phyloP scores from a whole-genome alignment of 2,329 filamentous ascomycete genomes.

The Microsporum ferrugineum region DNA sequence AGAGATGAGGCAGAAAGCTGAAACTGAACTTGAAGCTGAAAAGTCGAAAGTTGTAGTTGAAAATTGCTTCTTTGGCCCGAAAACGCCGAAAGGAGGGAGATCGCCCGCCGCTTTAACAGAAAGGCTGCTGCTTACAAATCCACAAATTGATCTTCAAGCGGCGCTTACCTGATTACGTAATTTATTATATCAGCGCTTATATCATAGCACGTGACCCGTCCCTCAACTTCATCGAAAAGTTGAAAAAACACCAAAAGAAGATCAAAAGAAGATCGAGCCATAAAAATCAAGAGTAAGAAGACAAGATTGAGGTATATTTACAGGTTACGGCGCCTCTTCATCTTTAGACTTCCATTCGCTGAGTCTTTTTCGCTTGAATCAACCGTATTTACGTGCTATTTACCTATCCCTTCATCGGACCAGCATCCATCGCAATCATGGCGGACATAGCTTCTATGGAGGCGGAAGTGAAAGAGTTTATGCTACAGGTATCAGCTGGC shows the following conservation, averaged over 20 bases:
- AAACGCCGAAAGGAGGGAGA: neutral
- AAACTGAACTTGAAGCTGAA: neutral
- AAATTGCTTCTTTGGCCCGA: neutral
- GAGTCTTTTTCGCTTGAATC: neutral
- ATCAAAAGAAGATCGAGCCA: neutral
- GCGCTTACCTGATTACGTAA: neutral
- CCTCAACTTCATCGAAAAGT: neutral
- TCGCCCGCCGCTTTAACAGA: constrained; percentile 1
- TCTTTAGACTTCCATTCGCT: neutral
- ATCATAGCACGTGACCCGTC: neutral
- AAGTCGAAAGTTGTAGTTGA: neutral
- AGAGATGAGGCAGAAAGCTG: neutral
- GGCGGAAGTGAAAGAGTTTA: constrained; percentile 48
- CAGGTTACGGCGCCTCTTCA: too few species aligned
- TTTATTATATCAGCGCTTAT: neutral
- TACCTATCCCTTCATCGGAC: neutral
- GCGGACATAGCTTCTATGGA: constrained; percentile 35
- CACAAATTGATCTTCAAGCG: neutral
- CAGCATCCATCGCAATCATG: constrained; percentile 22
- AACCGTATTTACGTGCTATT: neutral
- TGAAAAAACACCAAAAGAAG: neutral
- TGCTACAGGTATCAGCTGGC: constrained; percentile 38
- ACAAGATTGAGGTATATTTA: neutral
- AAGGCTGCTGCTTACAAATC: neutral
- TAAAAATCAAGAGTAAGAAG: neutral